Percentiles rank a stretch among this genome's conserved stretches.
Conservation (phyloP, 371 early-diverging fungal genomes). For the Zopfochytrium polystomum region DNA sequence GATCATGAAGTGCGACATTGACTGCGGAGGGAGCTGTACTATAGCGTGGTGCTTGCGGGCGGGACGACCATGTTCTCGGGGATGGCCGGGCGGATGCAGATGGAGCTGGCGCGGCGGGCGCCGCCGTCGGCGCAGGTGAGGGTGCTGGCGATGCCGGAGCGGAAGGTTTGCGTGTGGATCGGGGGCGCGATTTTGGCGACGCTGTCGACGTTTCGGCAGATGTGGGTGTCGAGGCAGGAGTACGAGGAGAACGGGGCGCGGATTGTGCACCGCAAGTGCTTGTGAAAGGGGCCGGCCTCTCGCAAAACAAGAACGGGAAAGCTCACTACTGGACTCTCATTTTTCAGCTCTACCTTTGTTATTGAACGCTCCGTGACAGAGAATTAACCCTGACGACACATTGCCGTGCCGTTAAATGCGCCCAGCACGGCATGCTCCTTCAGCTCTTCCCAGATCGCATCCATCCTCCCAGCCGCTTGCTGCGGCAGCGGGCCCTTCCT, state of each 20-base stretch:
- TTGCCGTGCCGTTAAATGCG: background rate
- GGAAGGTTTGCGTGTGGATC: constrained; percentile 95
- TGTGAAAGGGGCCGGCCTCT: no score
- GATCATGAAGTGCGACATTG: constrained; percentile 63
- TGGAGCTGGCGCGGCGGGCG: constrained; percentile 52
- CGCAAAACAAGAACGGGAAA: no score
- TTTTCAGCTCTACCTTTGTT: no score
- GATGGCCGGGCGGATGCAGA: constrained; percentile 32
- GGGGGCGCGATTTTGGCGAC: constrained; percentile 93
- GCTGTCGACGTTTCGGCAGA: constrained; percentile 57
- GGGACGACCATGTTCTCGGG: constrained; percentile 57
- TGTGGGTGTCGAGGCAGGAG: no score
- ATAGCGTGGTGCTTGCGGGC: constrained; percentile 59
- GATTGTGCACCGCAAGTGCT: no score
- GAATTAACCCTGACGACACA: no score
- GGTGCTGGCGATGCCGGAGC: constrained; percentile 57
- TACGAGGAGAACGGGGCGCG: no score
- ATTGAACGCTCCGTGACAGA: no score
- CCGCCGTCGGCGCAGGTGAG: constrained; percentile 52
- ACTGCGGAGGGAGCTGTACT: constrained; percentile 59
- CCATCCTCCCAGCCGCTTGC: background rate
- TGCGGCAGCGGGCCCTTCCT: background rate
- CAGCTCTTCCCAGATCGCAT: background rate
- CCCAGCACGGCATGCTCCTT: background rate
- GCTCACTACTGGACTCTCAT: no score